Percentiles rank a stretch among this genome's conserved stretches.
phyloP scores from a whole-genome alignment of 2,329 filamentous ascomycete species.

The Didymellaceae sp. region DNA sequence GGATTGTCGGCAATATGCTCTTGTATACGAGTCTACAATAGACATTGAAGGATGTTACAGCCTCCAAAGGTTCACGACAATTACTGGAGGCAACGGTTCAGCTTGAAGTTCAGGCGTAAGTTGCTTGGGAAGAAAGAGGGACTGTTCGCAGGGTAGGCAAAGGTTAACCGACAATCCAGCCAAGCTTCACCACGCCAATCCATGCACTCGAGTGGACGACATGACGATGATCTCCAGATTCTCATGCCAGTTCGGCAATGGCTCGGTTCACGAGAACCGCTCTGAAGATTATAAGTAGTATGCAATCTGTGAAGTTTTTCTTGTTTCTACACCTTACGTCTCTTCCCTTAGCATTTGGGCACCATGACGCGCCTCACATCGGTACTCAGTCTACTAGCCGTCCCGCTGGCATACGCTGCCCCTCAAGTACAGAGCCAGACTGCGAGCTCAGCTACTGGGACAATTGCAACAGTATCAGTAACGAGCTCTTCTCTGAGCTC shows the following conservation, averaged over 20 bases:
- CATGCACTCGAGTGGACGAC: background rate
- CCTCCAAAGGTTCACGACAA: background rate
- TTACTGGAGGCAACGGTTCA: too few species aligned
- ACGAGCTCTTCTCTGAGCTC: background rate
- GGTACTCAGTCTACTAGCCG: background rate
- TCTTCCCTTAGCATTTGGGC: too few species aligned
- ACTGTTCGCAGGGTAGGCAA: too few species aligned
- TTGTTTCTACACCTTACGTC: background rate
- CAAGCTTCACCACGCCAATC: conserved; percentile 5
- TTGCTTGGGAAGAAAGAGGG: too few species aligned
- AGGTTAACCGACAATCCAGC: background rate
- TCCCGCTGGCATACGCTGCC: conserved; percentile 1
- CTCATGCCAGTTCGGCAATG: background rate
- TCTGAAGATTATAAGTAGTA: background rate
- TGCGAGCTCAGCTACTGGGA: background rate
- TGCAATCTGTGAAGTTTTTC: too few species aligned
- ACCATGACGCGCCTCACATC: background rate
- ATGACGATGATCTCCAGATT: background rate
- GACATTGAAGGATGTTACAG: background rate
- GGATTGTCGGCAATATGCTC: background rate
- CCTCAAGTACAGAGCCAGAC: conserved; percentile 7
- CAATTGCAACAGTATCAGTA: background rate
- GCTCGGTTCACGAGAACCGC: background rate
- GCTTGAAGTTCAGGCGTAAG: too few species aligned
- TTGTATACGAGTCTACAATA: background rate